Evolutionary conservation across 2,329 filamentous ascomycete genomes (phyloP), one percentile per base, ranked within the genome.

Genomic region (Diaporthe ampelina): DNA sequence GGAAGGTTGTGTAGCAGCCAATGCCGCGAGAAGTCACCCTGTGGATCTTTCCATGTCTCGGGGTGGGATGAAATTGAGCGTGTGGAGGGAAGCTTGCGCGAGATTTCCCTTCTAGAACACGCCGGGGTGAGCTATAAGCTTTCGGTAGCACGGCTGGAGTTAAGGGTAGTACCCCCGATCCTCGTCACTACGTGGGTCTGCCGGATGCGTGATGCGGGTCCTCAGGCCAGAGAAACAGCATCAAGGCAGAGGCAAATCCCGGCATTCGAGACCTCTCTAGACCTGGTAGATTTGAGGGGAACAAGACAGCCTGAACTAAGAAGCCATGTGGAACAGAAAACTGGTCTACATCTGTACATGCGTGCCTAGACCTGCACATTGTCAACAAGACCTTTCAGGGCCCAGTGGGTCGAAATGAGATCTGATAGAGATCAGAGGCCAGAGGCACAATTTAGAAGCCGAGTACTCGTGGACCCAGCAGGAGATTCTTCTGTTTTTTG

Each of bases 131-230:
- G 68, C 63, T 48, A 63, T 54, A 63, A 73, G 73, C 70, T 73
- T 73, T 68, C 48, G 40, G 52, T 54, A 29, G 54, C 63, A 17
- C n/a, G 26, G 24, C 57, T 70, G 56, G 48, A 58, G 40, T 54
- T 63, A 58, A 37, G 37, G 54, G 70, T 26, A 61, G 17, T 4
- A 54, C 17, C 52, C 57, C 74, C 63, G 37, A 73, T 67, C 56
- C 74, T 70, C 74, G 74, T 73, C 74, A 71, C 56, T 52, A 26
- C 58, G 32, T 70, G 74, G 71, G 74, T 70, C 70, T 43, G 26
- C n/a, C 58, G 58, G 58, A 24, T 43, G 32, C 24, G 40, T 32
- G 15, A 24, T 56, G 61, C 63, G 37, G 70, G 56, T 57, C 63
- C 63, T 45, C 54, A 54, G 45, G 70, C 45, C 61, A 29, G 54